Conservation (phyloP, 768 basidiomycete species). For the Lactarius trivialis region DNA sequence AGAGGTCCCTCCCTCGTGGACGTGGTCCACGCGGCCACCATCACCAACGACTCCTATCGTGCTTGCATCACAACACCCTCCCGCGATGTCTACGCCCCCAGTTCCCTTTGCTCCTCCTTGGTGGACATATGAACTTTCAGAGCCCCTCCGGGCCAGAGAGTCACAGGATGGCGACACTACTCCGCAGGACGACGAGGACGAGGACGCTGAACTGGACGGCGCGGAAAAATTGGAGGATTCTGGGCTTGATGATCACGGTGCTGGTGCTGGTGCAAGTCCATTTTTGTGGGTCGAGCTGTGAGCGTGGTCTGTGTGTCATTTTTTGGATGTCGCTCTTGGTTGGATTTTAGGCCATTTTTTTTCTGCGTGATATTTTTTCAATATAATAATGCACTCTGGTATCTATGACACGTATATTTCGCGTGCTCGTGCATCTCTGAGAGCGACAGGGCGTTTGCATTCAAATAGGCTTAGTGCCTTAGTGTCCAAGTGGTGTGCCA, state of each 20-base stretch:
- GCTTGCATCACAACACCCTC: background rate
- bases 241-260: background rate
- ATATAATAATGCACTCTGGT: background rate
- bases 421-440: background rate
- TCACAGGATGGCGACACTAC: background rate
- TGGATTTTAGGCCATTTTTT: background rate
- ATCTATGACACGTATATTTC: background rate
- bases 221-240: slow-evolving; percentile 19
- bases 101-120: background rate
- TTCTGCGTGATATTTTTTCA: background rate
- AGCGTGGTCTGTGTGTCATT: background rate
- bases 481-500: too few species aligned
- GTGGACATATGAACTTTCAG: slow-evolving; percentile 6
- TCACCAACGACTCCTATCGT: background rate
- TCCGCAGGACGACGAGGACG: background rate
- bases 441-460: background rate
- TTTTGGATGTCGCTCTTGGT: background rate
- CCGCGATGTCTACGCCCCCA: background rate
- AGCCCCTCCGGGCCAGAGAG: background rate
- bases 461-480: background rate
- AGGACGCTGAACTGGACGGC: slow-evolving; percentile 10
- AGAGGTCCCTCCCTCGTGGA: background rate
- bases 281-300: slow-evolving; percentile 17
- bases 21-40: background rate
- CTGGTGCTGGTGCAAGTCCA: background rate